Evolutionary conservation across 2,329 filamentous ascomycete genomes (phyloP).

Genomic region (Ustilaginoidea virens): DNA sequence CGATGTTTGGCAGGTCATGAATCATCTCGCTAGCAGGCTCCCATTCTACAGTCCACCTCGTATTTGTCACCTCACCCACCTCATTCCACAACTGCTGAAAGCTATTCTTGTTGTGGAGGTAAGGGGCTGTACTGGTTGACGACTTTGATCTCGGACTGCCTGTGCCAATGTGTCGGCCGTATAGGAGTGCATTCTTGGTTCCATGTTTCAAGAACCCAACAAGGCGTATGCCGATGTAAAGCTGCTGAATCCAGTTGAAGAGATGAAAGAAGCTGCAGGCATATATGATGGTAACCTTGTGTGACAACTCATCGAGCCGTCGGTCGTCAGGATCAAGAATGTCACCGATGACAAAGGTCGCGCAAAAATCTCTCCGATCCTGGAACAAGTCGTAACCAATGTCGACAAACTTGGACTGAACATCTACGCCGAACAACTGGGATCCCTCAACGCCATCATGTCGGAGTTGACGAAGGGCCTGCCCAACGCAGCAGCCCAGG

Average conservation of each 20-base stretch:
- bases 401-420: conserved; percentile 34
- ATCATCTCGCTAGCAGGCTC: conserved; percentile 14
- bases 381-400: conserved; percentile 50
- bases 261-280: conserved; percentile 35
- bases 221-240: conserved; percentile 27
- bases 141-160: conserved; percentile 10
- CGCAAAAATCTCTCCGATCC: conserved; percentile 32
- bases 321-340: conserved; percentile 26
- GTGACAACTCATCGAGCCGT: conserved; percentile 18
- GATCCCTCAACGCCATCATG: conserved; percentile 31
- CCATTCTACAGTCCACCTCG: conserved; percentile 31
- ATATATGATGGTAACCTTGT: conserved; percentile 30
- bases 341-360: conserved; percentile 35
- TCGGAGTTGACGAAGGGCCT: conserved; percentile 32
- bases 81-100: conserved; percentile 40
- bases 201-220: conserved; percentile 29
- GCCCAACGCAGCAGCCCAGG: conserved; percentile 35
- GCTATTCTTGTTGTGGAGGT: conserved; percentile 30
- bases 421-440: conserved; percentile 34
- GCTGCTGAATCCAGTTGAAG: conserved; percentile 30
- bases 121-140: conserved; percentile 16
- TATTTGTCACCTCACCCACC: conserved; percentile 31
- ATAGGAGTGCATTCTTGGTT: conserved; percentile 28
- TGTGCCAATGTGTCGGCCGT: conserved; percentile 35
- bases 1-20: conserved; percentile 11